Base-by-base conservation (phyloP, 2,329 filamentous ascomycete species). In the Rugonectria rugulosa region DNA sequence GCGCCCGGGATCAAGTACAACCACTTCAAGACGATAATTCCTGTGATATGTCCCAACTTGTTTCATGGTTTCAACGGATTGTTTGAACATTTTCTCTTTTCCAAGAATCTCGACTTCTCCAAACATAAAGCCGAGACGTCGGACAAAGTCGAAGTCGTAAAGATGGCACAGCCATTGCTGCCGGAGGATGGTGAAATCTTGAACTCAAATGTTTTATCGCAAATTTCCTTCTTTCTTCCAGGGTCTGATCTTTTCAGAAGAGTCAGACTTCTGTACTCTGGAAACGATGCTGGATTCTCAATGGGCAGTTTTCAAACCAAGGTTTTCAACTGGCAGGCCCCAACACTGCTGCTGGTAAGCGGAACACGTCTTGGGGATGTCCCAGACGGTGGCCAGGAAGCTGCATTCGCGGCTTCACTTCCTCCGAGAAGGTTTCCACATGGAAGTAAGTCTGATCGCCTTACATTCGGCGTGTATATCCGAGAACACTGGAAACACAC, bases 1-100 rank as follows among this genome's bases (percentile, higher is more conserved):
- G 81, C 81, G 6, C 85, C 86, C 0, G 85, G 85, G 5, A 82
- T 91, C 63, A 84, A 79, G 56, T 88, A 85, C 63, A 74, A 76
- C 41, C 82, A 82, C 32, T 90, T 90, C 73, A 81, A 82, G 67
- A 74, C 76, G 6, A 79, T 88, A 26, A 76, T 90, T 50, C 81
- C 85, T 9, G 74, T 79, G 26, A 82, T 82, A 40, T 79, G 88
- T 47, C 88, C 88, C 1, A 86, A 85, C 64, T 73, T 92, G 1
- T 91, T 92, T 67, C 77, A 82, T 48, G 86, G 88, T 0, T 81
- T 92, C 59, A 85, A 83, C 59, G 80, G 86, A 1, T 74, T 92
- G 1, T 92, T 91, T 68, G 88, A 91, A 61, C 87, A 88, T 68
- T 91, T 92, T 62, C 79, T 92, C 21, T 92, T 91, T 64, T 88